Evolutionary conservation across 306 rosid genomes (phyloP).

Genomic region (Carpinus fangiana): DNA sequence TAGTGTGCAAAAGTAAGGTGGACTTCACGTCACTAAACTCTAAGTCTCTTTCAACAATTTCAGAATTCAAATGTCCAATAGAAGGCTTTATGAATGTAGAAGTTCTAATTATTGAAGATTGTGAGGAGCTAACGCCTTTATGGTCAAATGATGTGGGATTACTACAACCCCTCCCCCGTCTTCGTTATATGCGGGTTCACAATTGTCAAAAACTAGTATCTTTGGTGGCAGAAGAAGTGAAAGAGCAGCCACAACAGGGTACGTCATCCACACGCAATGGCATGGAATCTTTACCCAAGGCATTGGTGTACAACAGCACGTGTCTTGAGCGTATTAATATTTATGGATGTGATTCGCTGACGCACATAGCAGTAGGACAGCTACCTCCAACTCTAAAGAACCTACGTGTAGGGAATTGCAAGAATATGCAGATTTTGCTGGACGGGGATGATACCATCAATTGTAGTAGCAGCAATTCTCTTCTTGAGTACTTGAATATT

Average conservation of each 20-base stretch:
- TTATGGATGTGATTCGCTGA: conserved; percentile 10
- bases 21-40: not conserved
- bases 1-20: not conserved
- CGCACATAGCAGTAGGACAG: not conserved
- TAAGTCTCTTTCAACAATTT: not conserved
- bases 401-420: not conserved
- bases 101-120: not conserved
- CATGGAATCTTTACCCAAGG: conserved; percentile 13
- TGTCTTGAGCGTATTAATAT: conserved; percentile 10
- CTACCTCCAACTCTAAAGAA: conserved; percentile 14
- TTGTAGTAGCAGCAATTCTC: not conserved
- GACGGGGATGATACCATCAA: not conserved
- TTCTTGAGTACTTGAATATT: not conserved
- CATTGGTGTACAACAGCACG: not conserved
- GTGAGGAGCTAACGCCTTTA: not conserved
- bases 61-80: not conserved
- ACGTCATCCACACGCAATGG: not conserved
- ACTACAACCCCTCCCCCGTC: not conserved
- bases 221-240: not conserved
- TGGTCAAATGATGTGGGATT: not conserved
- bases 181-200: not conserved
- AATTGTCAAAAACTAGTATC: not conserved
- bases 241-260: not conserved
- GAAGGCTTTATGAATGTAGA: not conserved
- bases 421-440: not conserved